Evolutionary conservation across 768 basidiomycete genomes (phyloP).

Genomic region (Podaxis sp.): DNA sequence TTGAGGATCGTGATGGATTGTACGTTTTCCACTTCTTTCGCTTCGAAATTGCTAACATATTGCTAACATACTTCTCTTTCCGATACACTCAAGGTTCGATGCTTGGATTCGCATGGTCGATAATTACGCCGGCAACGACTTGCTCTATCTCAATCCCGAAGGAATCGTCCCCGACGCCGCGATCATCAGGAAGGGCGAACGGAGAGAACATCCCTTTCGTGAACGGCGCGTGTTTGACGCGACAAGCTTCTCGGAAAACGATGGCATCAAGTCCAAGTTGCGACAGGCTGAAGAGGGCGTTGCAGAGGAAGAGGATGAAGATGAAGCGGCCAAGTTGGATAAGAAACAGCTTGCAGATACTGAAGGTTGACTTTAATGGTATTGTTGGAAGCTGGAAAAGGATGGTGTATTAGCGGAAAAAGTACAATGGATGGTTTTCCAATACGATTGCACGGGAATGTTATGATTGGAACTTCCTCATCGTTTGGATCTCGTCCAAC

Average conservation of each 20-base stretch:
- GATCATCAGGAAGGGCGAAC: slow-evolving; percentile 57
- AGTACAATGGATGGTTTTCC: not conserved
- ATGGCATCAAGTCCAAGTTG: slow-evolving; percentile 25
- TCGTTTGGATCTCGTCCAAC: slow-evolving; percentile 84
- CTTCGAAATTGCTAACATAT: not conserved
- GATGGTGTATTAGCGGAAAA: not conserved
- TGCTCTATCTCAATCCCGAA: slow-evolving; percentile 71
- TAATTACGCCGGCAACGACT: slow-evolving; percentile 69
- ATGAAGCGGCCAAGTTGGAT: slow-evolving; percentile 33
- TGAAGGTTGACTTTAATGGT: slow-evolving; percentile 36
- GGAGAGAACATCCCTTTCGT: slow-evolving; percentile 56
- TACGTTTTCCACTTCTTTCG: slow-evolving; percentile 31
- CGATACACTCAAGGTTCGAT: slow-evolving; percentile 58
- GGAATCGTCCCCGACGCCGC: slow-evolving; percentile 73
- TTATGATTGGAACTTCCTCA: slow-evolving; percentile 86
- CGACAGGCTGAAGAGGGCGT: slow-evolving; percentile 36
- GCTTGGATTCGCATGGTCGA: slow-evolving; percentile 81
- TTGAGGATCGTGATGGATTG: slow-evolving; percentile 78
- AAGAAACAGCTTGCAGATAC: slow-evolving; percentile 45
- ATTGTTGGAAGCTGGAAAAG: not conserved
- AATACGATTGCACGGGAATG: not conserved
- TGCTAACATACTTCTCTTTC: not conserved
- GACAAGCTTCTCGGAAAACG: slow-evolving; percentile 43
- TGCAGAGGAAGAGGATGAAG: slow-evolving; percentile 37
- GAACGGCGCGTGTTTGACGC: slow-evolving; percentile 67